Base-by-base conservation (phyloP, 495 filamentous ascomycete genomes). In the Tuber microsphaerosporum region DNA sequence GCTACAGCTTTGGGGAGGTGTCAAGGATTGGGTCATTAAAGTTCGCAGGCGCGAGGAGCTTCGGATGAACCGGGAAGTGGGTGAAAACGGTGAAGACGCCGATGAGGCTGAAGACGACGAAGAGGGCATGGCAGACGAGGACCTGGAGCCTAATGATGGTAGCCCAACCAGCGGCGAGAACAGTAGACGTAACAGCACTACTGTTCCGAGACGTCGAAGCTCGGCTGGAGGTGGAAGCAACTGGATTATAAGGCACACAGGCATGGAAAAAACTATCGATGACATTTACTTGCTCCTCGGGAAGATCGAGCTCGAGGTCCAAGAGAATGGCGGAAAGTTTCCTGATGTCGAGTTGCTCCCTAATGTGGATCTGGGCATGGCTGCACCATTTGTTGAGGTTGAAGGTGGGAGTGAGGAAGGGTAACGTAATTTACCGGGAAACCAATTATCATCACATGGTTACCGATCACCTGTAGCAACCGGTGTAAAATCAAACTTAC, bases 1-100 rank as follows among this genome's bases (percentile, higher is more conserved):
- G 0, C 84, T 94, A 70, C 84, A 90, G 73, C 76, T 83, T 0
- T 94, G 91, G 92, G 88, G 87, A 10, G 84, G 82, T 20, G 86
- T 84, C 3, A 77, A 70, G 26, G 83, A 84, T 0, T 87, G 86
- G 42, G 75, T 85, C 45, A 83, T 89, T n/a, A 83, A 84, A n/a
- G 82, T 87, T 69, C 86, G 89, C 51, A 89, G 89, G 77, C 84
- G 88, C 8, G 89, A 90, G 77, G 82, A 87, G 71, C n/a, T 82
- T 69, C 74, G 80, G 61, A 82, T 82, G 80, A 79, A 75, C 76
- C 79, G 80, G 5, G 80, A 82, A 42, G 80, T 79, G 22, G 77
- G 72, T 51, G 76, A 82, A 72, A 74, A 77, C 48, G 74, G 68
- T 43, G 80, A 81, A 37, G 81, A 82, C 14, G 19, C 77, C 4